Percentiles rank a stretch among this genome's conserved stretches.
Conservation (phyloP, 352 stramenopile species). For the Phytophthora meadii region DNA sequence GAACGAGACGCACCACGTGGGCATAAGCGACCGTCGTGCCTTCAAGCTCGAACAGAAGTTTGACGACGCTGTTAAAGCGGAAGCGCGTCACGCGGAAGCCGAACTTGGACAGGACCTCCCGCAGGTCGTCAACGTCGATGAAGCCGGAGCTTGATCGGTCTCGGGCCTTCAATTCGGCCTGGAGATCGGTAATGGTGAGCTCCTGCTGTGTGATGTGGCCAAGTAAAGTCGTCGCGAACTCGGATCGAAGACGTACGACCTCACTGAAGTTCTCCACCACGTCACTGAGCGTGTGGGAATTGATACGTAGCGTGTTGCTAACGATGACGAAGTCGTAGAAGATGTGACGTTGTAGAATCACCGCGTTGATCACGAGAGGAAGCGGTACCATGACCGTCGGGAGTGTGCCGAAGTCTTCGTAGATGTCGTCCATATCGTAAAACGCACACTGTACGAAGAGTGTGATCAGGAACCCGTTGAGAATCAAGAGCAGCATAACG, state of each 20-base stretch:
- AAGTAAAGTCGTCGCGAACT: slow-evolving; percentile 48
- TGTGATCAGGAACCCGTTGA: slow-evolving; percentile 73
- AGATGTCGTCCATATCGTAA: slow-evolving; percentile 46
- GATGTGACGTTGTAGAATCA: slow-evolving; percentile 62
- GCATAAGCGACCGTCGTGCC: slow-evolving; percentile 45
- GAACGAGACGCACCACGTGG: slow-evolving; percentile 52
- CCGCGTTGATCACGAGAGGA: slow-evolving; percentile 49
- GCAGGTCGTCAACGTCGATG: slow-evolving; percentile 54
- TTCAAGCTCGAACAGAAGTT: slow-evolving; percentile 56
- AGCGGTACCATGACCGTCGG: slow-evolving; percentile 47
- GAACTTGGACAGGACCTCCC: slow-evolving; percentile 46
- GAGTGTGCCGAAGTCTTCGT: slow-evolving; percentile 42
- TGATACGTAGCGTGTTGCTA: slow-evolving; percentile 55
- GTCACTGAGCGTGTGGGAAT: slow-evolving; percentile 55
- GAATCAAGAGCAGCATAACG: slow-evolving; percentile 62
- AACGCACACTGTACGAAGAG: slow-evolving; percentile 65
- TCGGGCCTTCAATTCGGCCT: slow-evolving; percentile 33
- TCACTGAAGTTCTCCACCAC: slow-evolving; percentile 71
- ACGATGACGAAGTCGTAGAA: slow-evolving; percentile 70
- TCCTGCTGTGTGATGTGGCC: slow-evolving; percentile 32
- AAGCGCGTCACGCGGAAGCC: slow-evolving; percentile 59
- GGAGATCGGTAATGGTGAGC: slow-evolving; percentile 39
- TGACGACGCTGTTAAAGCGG: slow-evolving; percentile 70
- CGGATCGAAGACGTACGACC: slow-evolving; percentile 52
- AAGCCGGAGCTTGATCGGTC: slow-evolving; percentile 35